phyloP scores from a whole-genome alignment of 2,329 filamentous ascomycete species.

The Calonectria pteridis region DNA sequence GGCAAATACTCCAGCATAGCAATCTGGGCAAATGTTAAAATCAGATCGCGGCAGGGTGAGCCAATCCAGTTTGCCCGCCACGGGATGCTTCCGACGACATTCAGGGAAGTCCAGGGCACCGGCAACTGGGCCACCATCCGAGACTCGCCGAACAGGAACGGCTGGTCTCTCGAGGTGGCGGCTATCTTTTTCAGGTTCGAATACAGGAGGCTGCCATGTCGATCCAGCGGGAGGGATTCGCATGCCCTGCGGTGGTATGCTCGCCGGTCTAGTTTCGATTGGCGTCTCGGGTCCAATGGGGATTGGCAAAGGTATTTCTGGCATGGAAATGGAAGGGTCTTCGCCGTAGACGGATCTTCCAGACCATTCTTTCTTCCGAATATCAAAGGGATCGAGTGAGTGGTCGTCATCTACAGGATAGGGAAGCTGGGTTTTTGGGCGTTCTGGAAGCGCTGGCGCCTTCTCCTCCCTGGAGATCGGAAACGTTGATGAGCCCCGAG shows the following conservation, averaged over 20 bases:
- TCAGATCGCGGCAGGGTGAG: constrained; percentile 79
- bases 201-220: constrained; percentile 61
- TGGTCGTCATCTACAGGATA: constrained; percentile 55
- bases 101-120: constrained; percentile 66
- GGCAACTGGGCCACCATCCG: constrained; percentile 54
- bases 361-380: constrained; percentile 35
- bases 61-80: constrained; percentile 80
- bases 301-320: constrained; percentile 41
- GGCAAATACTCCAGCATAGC: constrained; percentile 78
- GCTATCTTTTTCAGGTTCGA: constrained; percentile 55
- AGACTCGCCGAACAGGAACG: constrained; percentile 65
- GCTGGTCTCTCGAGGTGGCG: constrained; percentile 54
- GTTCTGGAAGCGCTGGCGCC: constrained; percentile 30
- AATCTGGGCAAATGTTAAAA: constrained; percentile 87
- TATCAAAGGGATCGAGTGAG: constrained; percentile 39
- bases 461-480: constrained; percentile 41
- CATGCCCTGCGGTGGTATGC: constrained; percentile 38
- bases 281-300: constrained; percentile 39
- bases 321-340: constrained; percentile 34
- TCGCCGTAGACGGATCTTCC: constrained; percentile 24
- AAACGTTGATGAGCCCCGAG: constrained; percentile 49
- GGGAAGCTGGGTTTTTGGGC: constrained; percentile 46
- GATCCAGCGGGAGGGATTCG: constrained; percentile 32
- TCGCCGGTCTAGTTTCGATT: constrained; percentile 37
- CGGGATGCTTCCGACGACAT: constrained; percentile 75